These are phyloP conservation scores for Zasmidium citrigriseum DNA, from an alignment of 2,329 filamentous ascomycete species.

Conservation along the genomic window DNA sequence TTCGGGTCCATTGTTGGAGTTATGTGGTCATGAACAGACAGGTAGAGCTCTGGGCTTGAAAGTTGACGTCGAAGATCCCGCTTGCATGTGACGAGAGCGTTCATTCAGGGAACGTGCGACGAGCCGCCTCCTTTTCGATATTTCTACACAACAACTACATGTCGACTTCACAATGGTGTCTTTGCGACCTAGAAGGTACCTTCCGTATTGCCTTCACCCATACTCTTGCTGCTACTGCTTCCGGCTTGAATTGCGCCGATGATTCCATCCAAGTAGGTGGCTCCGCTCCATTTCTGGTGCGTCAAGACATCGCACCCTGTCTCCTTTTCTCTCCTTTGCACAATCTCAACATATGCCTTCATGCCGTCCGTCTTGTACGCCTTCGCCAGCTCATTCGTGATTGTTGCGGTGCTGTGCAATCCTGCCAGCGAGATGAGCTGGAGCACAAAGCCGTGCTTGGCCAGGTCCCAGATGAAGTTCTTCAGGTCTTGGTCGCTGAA, in stretches of 20 bases:
- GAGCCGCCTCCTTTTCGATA: not conserved
- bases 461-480: conserved; percentile 95
- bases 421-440: conserved; percentile 67
- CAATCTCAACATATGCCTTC: conserved; percentile 93
- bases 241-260: conserved; percentile 88
- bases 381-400: conserved; percentile 72
- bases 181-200: conserved; percentile 45
- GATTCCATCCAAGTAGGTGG: conserved; percentile 81
- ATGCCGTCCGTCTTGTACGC: conserved; percentile 90
- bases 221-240: conserved; percentile 84
- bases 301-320: conserved; percentile 88
- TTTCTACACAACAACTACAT: not conserved
- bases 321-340: conserved; percentile 89
- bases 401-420: conserved; percentile 64
- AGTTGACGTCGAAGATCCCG: not conserved
- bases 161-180: too few relatives aligned
- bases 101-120: not conserved
- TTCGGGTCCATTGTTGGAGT: conserved; percentile 25
- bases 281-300: conserved; percentile 85
- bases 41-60: not conserved
- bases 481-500: conserved; percentile 81
- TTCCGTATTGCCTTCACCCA: conserved; percentile 95
- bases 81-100: not conserved
- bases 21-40: too few relatives aligned
- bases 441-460: conserved; percentile 74